These are phyloP conservation scores for Fraxinus excelsior DNA, from an alignment of 257 asterid species.

Conservation along the genomic window DNA sequence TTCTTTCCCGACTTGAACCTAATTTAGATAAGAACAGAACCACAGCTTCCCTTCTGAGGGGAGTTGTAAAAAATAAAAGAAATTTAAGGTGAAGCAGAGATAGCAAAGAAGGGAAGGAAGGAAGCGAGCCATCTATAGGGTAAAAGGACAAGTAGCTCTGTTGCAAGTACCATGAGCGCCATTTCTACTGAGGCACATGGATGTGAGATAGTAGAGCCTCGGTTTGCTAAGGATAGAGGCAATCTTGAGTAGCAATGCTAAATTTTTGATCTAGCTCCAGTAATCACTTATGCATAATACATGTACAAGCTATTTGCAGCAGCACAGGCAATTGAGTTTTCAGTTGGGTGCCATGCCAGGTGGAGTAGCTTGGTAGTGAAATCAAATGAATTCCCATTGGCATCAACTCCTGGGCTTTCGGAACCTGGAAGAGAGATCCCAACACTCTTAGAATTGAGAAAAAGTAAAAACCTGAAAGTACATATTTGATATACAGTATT, in stretches of 20 bases:
- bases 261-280: conserved; percentile 28
- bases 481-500: not conserved
- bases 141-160: conserved; percentile 31
- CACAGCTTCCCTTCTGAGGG: conserved; percentile 30
- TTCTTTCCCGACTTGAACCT: conserved; percentile 41
- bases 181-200: conserved; percentile 39
- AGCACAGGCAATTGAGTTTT: conserved; percentile 80
- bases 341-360: conserved; percentile 89
- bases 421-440: conserved; percentile 46
- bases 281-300: conserved; percentile 58
- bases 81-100: conserved; percentile 33
- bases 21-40: conserved; percentile 31
- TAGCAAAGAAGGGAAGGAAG: conserved; percentile 24
- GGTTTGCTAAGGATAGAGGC: conserved; percentile 29
- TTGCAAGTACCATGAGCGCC: conserved; percentile 28
- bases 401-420: conserved; percentile 63
- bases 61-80: conserved; percentile 34
- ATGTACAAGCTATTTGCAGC: conserved; percentile 85
- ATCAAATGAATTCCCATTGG: conserved; percentile 74
- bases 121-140: conserved; percentile 26
- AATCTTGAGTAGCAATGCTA: conserved; percentile 34
- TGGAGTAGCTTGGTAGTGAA: conserved; percentile 79
- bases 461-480: not conserved
- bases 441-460: conserved; percentile 17
- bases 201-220: conserved; percentile 35